These are phyloP conservation scores for Lyophyllum decastes DNA, from an alignment of 768 basidiomycete genomes.

Conservation along the genomic window DNA sequence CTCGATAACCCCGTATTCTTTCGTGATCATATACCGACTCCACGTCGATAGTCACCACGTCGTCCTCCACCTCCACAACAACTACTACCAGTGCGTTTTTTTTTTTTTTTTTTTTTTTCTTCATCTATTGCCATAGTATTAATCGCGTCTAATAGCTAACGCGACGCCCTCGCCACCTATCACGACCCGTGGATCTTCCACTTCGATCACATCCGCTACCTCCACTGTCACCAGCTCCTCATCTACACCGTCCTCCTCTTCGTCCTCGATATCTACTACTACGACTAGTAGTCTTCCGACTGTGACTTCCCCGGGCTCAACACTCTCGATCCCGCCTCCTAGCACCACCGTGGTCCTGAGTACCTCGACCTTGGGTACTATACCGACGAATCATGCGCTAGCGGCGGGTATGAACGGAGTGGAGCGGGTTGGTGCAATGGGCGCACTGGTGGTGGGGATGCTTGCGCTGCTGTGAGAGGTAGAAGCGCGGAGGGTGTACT, in stretches of 20 bases:
- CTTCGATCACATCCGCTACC: neutral
- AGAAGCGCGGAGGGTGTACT: no score
- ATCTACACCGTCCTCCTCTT: neutral
- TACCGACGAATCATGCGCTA: neutral
- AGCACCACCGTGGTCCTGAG: neutral
- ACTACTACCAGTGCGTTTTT: neutral
- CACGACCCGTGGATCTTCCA: neutral
- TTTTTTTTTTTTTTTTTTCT: neutral
- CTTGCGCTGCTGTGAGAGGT: neutral
- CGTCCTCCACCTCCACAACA: neutral
- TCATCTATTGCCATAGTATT: neutral
- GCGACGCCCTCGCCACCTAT: neutral
- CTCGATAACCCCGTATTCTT: no score
- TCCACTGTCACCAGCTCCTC: neutral
- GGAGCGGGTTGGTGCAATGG: neutral
- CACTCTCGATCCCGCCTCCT: neutral
- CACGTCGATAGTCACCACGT: neutral
- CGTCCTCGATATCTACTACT: neutral
- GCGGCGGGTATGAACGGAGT: neutral
- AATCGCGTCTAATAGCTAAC: neutral
- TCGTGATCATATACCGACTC: neutral
- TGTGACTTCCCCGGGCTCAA: neutral
- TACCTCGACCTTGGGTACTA: neutral
- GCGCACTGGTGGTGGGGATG: neutral
- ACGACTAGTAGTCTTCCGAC: neutral